Base-by-base conservation (phyloP, 768 basidiomycete genomes). In the Panaeolus cyanescens region DNA sequence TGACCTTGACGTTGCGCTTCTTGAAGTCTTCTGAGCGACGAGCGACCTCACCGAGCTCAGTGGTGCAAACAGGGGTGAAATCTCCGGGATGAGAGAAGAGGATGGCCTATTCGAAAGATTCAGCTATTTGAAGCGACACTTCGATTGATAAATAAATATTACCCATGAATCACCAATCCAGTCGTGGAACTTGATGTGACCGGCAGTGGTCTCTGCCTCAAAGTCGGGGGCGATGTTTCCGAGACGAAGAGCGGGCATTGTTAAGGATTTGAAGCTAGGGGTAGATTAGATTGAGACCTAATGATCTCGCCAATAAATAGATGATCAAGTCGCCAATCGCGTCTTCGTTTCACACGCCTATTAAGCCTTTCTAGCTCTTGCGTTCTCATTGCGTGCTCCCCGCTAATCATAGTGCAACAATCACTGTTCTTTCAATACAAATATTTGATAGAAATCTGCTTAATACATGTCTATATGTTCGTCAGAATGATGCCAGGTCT, bases 31-130 rank as follows among this genome's bases (percentile, higher is more conserved):
- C 79, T 12, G 86, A 83, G 62, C 93, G 91, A 64, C 93, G 89
- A 55, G 97, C 91, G 42, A 97, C 95, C 74, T 97, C 96, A 55
- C 93, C 95, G 34, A 99, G 90, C 80, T 99, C 97, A 58, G 97
- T 99, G 54, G 97, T 96, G 84, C 93, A 95, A 56, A 96, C 90
- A 54, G 92, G 91, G n/a, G 91, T 92, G 72, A 94, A 94, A 71
- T 94, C 91, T 42, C 91, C 95, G 0, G 95, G 95, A 75, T 97
- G 95, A 31, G 95, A 96, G 85, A 98, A 99, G 59, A 99, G 83
- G 72, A 95, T 77, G 55, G 83, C 91, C 92, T 93, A 56, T 64
- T 39, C 58, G 33, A 58, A 20, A 45, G 36, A 55, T 55, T 59
- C 40, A 62, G 42, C 32, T 59, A 54, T 34, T 28, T 59, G 34